These are phyloP conservation scores for Boletus fagicola DNA, from an alignment of 768 basidiomycete species.

Conservation along the genomic window DNA sequence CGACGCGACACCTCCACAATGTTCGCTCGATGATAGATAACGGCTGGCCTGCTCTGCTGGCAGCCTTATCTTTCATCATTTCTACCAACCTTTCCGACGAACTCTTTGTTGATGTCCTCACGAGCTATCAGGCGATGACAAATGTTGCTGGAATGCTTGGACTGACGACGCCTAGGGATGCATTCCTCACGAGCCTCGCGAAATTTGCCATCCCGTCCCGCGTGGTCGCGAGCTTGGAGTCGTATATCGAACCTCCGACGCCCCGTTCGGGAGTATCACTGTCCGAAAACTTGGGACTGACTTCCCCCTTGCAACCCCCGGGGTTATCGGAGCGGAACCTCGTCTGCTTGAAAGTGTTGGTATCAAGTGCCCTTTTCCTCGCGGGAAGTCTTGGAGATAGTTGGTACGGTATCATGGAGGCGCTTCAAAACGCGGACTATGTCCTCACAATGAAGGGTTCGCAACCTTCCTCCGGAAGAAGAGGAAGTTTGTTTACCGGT, in stretches of 20 bases:
- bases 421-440: slow-evolving; percentile 92
- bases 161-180: slow-evolving; percentile 84
- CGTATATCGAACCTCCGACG: slow-evolving; percentile 51
- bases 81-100: slow-evolving; percentile 90
- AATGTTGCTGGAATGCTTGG: slow-evolving; percentile 89
- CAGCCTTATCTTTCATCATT: slow-evolving; percentile 85
- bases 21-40: slow-evolving; percentile 79
- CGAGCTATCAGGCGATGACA: slow-evolving; percentile 79
- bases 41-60: slow-evolving; percentile 91
- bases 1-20: slow-evolving; percentile 56
- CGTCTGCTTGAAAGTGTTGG: slow-evolving; percentile 81
- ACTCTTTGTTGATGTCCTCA: slow-evolving; percentile 83
- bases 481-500: slow-evolving; percentile 34
- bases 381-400: slow-evolving; percentile 84
- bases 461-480: slow-evolving; percentile 30
- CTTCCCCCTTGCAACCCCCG: slow-evolving; percentile 53
- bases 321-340: slow-evolving; percentile 87
- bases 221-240: slow-evolving; percentile 82
- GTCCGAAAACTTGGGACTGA: slow-evolving; percentile 68
- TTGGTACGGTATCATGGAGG: slow-evolving; percentile 90
- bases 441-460: slow-evolving; percentile 68
- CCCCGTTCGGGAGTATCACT: slow-evolving; percentile 58
- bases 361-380: slow-evolving; percentile 75
- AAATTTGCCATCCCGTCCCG: slow-evolving; percentile 90
- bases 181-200: slow-evolving; percentile 86